Conservation (phyloP, 129 eudicot genomes). For the Solidago caesia region DNA sequence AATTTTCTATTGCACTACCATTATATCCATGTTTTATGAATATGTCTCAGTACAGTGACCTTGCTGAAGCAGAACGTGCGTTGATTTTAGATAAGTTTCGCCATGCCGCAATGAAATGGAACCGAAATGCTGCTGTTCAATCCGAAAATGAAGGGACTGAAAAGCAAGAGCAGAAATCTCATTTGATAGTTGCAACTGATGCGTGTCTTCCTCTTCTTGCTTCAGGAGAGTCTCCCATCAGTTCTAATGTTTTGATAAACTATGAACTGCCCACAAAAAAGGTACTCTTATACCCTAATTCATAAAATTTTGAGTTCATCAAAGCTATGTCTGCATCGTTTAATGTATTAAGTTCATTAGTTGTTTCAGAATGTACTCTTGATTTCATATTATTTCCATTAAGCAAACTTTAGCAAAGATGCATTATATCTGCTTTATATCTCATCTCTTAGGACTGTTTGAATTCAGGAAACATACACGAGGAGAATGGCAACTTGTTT, state of each 20-base stretch:
- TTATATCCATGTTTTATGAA: conserved; percentile 12
- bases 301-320: not conserved
- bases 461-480: conserved; percentile 71
- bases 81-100: conserved; percentile 58
- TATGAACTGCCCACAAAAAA: conserved; percentile 82
- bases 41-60: conserved; percentile 77
- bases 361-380: not conserved
- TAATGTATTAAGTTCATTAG: not conserved
- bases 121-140: conserved; percentile 37
- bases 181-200: conserved; percentile 81
- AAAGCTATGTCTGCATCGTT: not conserved
- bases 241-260: conserved; percentile 77
- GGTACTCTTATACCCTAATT: conserved; percentile 35
- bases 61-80: conserved; percentile 69
- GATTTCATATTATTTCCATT: not conserved
- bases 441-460: conserved; percentile 1
- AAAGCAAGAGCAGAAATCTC: conserved; percentile 60
- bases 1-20: conserved; percentile 12
- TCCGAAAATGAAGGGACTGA: conserved; percentile 45
- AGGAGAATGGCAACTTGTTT: conserved; percentile 91
- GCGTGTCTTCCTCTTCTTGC: conserved; percentile 82
- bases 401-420: not conserved
- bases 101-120: conserved; percentile 65
- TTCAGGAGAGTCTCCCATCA: conserved; percentile 69
- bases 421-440: conserved; percentile 4